Base-by-base conservation (phyloP, 352 stramenopile species). In the Bremia lactucae region DNA sequence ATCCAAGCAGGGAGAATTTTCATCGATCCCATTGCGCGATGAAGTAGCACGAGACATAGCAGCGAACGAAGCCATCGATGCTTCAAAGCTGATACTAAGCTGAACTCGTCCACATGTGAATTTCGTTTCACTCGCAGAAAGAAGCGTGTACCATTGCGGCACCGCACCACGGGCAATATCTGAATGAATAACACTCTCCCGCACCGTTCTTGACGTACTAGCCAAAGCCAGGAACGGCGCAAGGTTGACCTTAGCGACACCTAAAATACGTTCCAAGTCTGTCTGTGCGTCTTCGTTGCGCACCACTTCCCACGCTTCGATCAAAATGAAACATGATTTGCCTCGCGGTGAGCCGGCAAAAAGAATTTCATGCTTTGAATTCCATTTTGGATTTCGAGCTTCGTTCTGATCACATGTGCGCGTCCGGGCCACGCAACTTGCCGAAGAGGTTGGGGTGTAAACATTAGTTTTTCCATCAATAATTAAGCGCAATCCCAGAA, bases 381-480 rank as follows among this genome's bases (percentile, higher is more conserved):
- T 85, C 78, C 78, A 90, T 38, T 86, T 86, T 4, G 75, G 75
- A 33, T 90, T 64, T 13, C 50, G 62, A 1, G 55, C 55, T 60
- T 86, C 71, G 2, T 61, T 35, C 0, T 65, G 42, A 31, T 82
- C 73, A 21, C 67, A 83, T 2, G 60, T 55, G 4, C 65, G 53
- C n/a, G 80, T 92, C 33, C 72, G 71, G 6, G 74, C 63, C 11
- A 92, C 51, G 40, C 80, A 92, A 45, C 64, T 85, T 7, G 52
- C 37, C 1, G 80, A 90, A n/a, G 77, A 84, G 7, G 67, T 80
- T 10, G 80, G 80, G 1, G 80, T 77, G 44, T 92, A 92, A 39
- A 92, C 77, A 42, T 92, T 92, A 2, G 77, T 92, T 59, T 92
- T 92, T 37, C 80, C 80, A 38, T 90, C 78, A 10, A 71, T 86